Base-by-base conservation (phyloP, 352 stramenopile species). In the Phytophthora multivora region DNA sequence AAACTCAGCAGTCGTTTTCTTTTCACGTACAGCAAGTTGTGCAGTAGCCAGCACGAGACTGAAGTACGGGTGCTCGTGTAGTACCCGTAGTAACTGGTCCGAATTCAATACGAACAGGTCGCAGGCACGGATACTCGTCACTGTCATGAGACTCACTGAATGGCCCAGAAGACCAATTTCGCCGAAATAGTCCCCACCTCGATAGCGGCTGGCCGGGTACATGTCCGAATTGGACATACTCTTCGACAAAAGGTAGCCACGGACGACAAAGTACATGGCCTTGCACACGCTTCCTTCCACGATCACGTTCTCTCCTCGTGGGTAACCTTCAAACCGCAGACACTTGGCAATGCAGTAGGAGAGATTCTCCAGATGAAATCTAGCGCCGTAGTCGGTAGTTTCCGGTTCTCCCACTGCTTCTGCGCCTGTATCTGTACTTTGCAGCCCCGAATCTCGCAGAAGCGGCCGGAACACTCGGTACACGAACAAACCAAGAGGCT, bases 261-360 rank as follows among this genome's bases (percentile, higher is more conserved):
- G 69, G 12, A 89, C 82, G 25, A 90, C 77, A 38, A 91, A 91
- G 49, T 89, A 88, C 67, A 91, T 86, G 12, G 79, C 74, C 4
- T 69, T 76, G 51, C 75, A 84, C 15, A 90, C 70, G 15, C 59
- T 83, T 4, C 81, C 81, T 65, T 89, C 81, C 18, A 89, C 79
- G 11, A 88, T 71, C 0, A 88, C 59, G 52, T 71, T 71, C 49
- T 89, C 77, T 18, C 69, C 79, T 35, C 78, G 79, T 28, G 81
- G 81, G 30, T 89, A 90, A 1, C 75, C 75, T 66, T 88, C 77
- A 19, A 90, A 87, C n/a, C 64, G 75, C 35, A 89, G 43, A n/a
- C 68, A 68, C 33, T 83, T 69, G 5, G 79, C 77, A 8, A 87
- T 83, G 0, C 69, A 50, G 16, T 73, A 59, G 38, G 77, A 67